These are phyloP conservation scores for Cystobasidiaceae sp. DNA, from an alignment of 1,284 basidiomycete species.

Conservation along the genomic window DNA sequence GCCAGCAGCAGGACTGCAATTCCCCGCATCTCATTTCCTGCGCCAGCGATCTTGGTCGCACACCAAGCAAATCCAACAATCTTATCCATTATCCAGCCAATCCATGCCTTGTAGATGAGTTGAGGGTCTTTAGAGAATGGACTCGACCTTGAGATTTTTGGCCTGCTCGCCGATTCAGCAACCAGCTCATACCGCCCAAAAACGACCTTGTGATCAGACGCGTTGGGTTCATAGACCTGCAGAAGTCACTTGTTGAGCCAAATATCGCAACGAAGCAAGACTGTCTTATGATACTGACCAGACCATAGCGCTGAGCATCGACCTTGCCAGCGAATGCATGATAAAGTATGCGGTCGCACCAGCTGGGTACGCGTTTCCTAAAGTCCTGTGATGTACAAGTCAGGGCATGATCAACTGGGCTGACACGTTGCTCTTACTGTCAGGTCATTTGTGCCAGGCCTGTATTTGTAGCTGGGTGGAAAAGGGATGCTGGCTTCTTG, in stretches of 20 bases:
- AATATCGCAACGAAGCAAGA: slow-evolving; percentile 59
- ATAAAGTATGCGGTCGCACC: slow-evolving; percentile 92
- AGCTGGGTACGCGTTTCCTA: slow-evolving; percentile 73
- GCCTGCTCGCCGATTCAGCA: slow-evolving; percentile 51
- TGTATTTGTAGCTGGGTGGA: slow-evolving; percentile 81
- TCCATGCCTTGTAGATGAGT: slow-evolving; percentile 57
- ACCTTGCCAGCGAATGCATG: background rate
- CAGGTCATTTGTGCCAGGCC: slow-evolving; percentile 70
- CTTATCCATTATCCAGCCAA: slow-evolving; percentile 64
- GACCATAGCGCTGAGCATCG: slow-evolving; percentile 54
- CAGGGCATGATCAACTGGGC: background rate
- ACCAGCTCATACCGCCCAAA: slow-evolving; percentile 52
- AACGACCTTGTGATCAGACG: slow-evolving; percentile 26
- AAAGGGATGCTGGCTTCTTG: slow-evolving; percentile 79
- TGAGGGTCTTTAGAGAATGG: slow-evolving; percentile 41
- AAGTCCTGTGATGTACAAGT: slow-evolving; percentile 14
- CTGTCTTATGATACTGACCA: background rate
- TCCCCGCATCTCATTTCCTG: slow-evolving; percentile 53
- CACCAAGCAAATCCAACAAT: slow-evolving; percentile 70
- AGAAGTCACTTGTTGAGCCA: slow-evolving; percentile 24
- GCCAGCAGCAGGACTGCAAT: background rate
- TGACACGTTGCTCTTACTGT: slow-evolving; percentile 52
- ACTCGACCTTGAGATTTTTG: slow-evolving; percentile 6
- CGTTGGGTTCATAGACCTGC: slow-evolving; percentile 35
- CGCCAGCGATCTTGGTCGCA: slow-evolving; percentile 64